These are phyloP conservation scores for Osmozyma mogii DNA, from an alignment of 805 yeast genomes.

Conservation along the genomic window DNA sequence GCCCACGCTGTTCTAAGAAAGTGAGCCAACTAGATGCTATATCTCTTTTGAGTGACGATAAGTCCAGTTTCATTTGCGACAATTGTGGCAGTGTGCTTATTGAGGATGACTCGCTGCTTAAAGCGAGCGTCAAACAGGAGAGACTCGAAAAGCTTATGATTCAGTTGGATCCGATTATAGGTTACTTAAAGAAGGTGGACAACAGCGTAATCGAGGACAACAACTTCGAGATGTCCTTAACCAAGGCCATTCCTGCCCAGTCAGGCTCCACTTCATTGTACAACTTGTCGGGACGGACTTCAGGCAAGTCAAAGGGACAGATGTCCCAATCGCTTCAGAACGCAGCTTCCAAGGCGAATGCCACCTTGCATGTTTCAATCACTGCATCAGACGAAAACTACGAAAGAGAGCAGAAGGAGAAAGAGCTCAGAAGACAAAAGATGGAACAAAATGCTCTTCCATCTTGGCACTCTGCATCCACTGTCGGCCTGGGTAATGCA, in stretches of 20 bases:
- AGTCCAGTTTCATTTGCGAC: conserved; percentile 75
- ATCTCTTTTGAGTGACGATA: conserved; percentile 70
- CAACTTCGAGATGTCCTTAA: conserved; percentile 46
- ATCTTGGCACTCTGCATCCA: conserved; percentile 89
- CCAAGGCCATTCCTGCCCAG: conserved; percentile 79
- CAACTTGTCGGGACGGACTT: conserved; percentile 43
- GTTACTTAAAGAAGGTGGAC: conserved; percentile 54
- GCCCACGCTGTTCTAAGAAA: conserved; percentile 77
- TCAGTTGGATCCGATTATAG: conserved; percentile 83
- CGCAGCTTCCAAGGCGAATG: conserved; percentile 61
- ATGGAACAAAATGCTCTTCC: conserved; percentile 93
- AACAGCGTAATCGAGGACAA: conserved; percentile 34
- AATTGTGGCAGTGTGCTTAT: conserved; percentile 68
- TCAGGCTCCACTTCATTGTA: conserved; percentile 63
- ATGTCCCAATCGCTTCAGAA: conserved; percentile 27
- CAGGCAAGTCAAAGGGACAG: conserved; percentile 25
- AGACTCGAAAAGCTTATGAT: conserved; percentile 78
- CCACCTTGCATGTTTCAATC: conserved; percentile 84
- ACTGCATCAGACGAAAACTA: conserved; percentile 78
- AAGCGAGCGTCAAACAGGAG: conserved; percentile 74
- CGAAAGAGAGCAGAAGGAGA: conserved; percentile 55
- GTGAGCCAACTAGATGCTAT: conserved; percentile 85
- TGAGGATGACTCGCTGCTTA: conserved; percentile 84
- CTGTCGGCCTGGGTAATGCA: conserved; percentile 51
- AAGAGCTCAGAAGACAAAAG: conserved; percentile 60